Percentiles rank a stretch among this genome's conserved stretches.
These are phyloP conservation scores for Penicillium cosmopolitanum DNA, from an alignment of 495 filamentous ascomycete genomes.

Conservation along the genomic window DNA sequence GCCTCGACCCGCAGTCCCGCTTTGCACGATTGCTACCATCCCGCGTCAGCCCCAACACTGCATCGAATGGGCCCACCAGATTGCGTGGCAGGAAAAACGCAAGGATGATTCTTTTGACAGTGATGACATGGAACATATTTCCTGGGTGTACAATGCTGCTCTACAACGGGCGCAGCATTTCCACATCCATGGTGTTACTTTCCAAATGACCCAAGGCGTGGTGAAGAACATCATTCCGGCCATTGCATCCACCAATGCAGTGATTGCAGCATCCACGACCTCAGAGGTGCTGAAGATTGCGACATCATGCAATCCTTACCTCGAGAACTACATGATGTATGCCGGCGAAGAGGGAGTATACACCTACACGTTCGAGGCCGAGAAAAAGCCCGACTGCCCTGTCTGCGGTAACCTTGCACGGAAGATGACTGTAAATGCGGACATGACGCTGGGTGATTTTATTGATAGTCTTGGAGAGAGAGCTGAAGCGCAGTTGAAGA, in stretches of 20 bases:
- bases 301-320: slow-evolving; percentile 75
- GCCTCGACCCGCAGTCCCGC: slow-evolving; percentile 87
- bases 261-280: slow-evolving; percentile 92
- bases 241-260: slow-evolving; percentile 96
- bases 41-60: slow-evolving; percentile 98
- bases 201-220: slow-evolving; percentile 95
- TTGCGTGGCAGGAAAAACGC: slow-evolving; percentile 67
- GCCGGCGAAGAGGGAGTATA: slow-evolving; percentile 93
- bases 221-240: slow-evolving; percentile 99
- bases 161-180: slow-evolving; percentile 81
- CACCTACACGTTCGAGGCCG: slow-evolving; percentile 93
- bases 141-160: slow-evolving; percentile 92
- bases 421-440: slow-evolving; percentile 68
- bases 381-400: slow-evolving; percentile 90
- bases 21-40: slow-evolving; percentile 96
- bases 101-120: slow-evolving; percentile 77
- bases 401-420: slow-evolving; percentile 86
- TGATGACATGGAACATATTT: slow-evolving; percentile 95
- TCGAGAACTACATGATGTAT: slow-evolving; percentile 99
- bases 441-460: slow-evolving; percentile 78
- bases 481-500: slow-evolving; percentile 87
- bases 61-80: slow-evolving; percentile 98
- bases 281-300: slow-evolving; percentile 97
- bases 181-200: slow-evolving; percentile 90
- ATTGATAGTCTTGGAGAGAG: slow-evolving; percentile 81